Evolutionary conservation across 148 eudicot genomes (phyloP).

Genomic region (Hydrangea macrophylla): DNA sequence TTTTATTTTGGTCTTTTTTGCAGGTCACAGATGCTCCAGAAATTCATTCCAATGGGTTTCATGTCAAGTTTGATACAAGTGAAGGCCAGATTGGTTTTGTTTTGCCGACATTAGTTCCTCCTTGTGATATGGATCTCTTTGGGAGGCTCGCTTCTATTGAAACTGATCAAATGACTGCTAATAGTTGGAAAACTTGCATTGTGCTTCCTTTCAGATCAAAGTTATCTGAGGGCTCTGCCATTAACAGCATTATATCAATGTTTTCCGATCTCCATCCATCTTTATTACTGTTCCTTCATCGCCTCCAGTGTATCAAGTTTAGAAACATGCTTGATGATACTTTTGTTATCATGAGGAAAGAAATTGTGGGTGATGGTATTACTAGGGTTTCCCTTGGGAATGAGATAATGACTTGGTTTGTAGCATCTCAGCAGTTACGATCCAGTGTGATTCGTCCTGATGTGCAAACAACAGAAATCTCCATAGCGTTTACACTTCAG

Average conservation of each 20-base stretch:
- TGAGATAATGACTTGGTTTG: conserved; percentile 79
- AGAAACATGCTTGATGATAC: conserved; percentile 62
- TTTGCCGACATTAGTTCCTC: conserved; percentile 70
- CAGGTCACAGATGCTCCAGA: conserved; percentile 99
- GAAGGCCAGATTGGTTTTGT: conserved; percentile 98
- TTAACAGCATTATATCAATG: conserved; percentile 61
- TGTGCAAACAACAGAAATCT: conserved; percentile 73
- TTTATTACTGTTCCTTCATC: conserved; percentile 88
- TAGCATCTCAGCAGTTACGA: conserved; percentile 57
- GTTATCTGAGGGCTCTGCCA: conserved; percentile 41
- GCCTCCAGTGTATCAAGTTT: conserved; percentile 76
- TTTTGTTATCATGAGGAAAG: conserved; percentile 65
- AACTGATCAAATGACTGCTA: conserved; percentile 29
- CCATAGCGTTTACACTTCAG: conserved; percentile 80
- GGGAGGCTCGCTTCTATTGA: conserved; percentile 42
- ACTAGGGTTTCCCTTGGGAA: conserved; percentile 72
- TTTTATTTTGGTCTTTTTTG: conserved; percentile 19
- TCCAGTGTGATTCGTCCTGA: conserved; percentile 61
- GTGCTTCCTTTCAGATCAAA: conserved; percentile 82
- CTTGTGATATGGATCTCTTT: conserved; percentile 61
- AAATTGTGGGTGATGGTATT: conserved; percentile 70
- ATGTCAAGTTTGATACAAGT: conserved; percentile 85
- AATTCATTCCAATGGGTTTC: conserved; percentile 96
- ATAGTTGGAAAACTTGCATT: conserved; percentile 85
- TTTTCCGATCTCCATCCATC: conserved; percentile 95